Conservation (phyloP, 2,329 filamentous ascomycete genomes). For the Fusarium redolens region DNA sequence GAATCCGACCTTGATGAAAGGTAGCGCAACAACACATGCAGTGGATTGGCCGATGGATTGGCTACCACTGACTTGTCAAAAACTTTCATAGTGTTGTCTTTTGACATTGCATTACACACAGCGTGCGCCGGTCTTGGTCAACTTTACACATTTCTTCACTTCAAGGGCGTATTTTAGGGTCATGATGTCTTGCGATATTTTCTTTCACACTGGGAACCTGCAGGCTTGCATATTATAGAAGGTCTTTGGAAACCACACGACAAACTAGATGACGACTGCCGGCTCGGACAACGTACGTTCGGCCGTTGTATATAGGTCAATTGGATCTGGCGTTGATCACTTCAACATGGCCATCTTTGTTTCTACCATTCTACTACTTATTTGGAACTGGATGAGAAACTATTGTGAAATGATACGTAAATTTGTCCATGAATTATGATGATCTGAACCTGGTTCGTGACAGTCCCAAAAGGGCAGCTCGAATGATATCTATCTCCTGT, state of each 20-base stretch:
- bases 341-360: constrained; percentile 38
- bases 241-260: constrained; percentile 47
- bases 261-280: constrained; percentile 46
- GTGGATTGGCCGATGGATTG: constrained; percentile 8
- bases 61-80: constrained; percentile 10
- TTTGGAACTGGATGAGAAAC: not conserved
- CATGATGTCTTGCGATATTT: constrained; percentile 47
- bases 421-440: not conserved
- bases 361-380: constrained; percentile 9
- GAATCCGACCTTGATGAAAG: constrained; percentile 58
- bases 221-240: constrained; percentile 53
- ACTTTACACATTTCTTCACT: constrained; percentile 43
- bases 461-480: not conserved
- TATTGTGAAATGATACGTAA: not conserved
- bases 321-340: constrained; percentile 40
- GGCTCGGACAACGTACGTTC: constrained; percentile 34
- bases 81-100: constrained; percentile 34
- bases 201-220: constrained; percentile 43
- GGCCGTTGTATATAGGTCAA: constrained; percentile 48
- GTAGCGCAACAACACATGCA: constrained; percentile 14
- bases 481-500: not conserved
- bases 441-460: not conserved
- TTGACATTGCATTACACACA: constrained; percentile 45
- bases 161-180: constrained; percentile 46
- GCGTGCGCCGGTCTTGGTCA: constrained; percentile 45